Evolutionary conservation across 202 grass and related monocot genomes (phyloP).

Genomic region (Panicum virgatum): DNA sequence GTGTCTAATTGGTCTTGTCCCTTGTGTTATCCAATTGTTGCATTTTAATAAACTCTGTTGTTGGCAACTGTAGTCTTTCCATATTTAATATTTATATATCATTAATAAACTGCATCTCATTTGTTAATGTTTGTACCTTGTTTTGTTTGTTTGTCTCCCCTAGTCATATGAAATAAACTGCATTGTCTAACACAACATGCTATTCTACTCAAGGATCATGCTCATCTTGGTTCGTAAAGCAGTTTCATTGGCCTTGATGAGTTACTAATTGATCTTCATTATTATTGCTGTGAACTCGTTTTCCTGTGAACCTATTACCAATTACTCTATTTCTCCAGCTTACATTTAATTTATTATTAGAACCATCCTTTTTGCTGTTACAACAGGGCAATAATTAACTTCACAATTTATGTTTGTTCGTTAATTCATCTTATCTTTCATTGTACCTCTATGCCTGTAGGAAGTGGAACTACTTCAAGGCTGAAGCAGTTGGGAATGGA

Average conservation of each 20-base stretch:
- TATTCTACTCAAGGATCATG: constrained; percentile 5
- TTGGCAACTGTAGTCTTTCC: constrained; percentile 19
- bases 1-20: neutral
- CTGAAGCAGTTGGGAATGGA: constrained; percentile 96
- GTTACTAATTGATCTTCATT: neutral
- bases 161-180: neutral
- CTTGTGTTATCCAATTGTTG: neutral
- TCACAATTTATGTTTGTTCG: constrained; percentile 16
- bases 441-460: constrained; percentile 45
- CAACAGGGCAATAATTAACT: constrained; percentile 9
- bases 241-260: neutral
- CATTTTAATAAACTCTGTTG: neutral
- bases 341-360: constrained; percentile 22
- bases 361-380: constrained; percentile 8
- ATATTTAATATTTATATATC: constrained; percentile 15
- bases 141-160: neutral
- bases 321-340: neutral
- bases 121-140: neutral
- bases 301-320: constrained; percentile 21
- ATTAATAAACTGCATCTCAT: neutral
- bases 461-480: constrained; percentile 82
- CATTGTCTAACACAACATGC: neutral
- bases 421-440: constrained; percentile 26
- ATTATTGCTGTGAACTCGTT: constrained; percentile 1
- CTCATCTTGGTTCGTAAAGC: constrained; percentile 8